Percentiles rank a stretch among this genome's conserved stretches.
Conservation (phyloP, 805 yeast genomes). For the Metschnikowia rubicola region DNA sequence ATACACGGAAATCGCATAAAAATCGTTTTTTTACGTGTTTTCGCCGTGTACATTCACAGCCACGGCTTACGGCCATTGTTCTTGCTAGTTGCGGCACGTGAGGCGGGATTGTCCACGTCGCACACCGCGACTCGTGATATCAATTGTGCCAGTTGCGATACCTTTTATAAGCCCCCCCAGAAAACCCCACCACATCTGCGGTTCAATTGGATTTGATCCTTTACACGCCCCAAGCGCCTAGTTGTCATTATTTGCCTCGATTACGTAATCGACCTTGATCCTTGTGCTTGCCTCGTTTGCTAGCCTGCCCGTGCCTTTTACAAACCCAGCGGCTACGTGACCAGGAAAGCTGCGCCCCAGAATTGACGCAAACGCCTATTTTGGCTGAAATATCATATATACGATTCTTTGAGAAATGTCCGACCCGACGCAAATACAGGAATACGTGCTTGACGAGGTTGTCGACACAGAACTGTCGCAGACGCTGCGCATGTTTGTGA, state of each 20-base stretch:
- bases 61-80: background rate
- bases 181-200: background rate
- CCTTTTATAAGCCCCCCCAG: background rate
- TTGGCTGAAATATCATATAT: background rate
- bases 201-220: too few species aligned
- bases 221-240: too few species aligned
- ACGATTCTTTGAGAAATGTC: background rate
- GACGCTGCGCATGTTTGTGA: slow-evolving; percentile 60
- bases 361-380: background rate
- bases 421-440: slow-evolving; percentile 18
- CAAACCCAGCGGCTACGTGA: too few species aligned
- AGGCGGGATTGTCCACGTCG: slow-evolving; percentile 7
- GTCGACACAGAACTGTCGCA: slow-evolving; percentile 54
- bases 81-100: slow-evolving; percentile 8
- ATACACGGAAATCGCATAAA: too few species aligned
- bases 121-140: slow-evolving; percentile 10
- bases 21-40: background rate
- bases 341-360: background rate
- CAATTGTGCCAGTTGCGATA: slow-evolving; percentile 5
- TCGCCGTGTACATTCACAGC: background rate
- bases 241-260: too few species aligned
- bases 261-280: too few species aligned
- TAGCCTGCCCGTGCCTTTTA: too few species aligned
- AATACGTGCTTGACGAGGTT: slow-evolving; percentile 43
- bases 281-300: too few species aligned